phyloP scores from a whole-genome alignment of 176 grass and related monocot genomes.

The Oryza coarctata region DNA sequence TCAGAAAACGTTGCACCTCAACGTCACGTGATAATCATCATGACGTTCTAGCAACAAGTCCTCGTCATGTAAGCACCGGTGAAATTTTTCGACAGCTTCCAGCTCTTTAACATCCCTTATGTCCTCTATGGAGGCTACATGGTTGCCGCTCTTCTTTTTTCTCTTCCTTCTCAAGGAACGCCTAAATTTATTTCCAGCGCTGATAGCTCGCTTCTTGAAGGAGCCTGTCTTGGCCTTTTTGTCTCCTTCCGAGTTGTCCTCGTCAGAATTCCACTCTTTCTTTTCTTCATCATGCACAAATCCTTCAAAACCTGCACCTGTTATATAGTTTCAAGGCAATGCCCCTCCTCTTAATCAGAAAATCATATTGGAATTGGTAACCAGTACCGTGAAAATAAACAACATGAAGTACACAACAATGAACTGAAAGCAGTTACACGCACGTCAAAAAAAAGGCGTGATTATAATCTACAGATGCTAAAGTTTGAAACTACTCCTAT shows the following conservation, averaged over 20 bases:
- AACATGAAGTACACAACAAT: neutral
- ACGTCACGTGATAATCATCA: conserved; percentile 79
- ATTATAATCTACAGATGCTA: neutral
- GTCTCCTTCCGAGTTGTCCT: conserved; percentile 71
- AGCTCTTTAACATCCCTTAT: conserved; percentile 66
- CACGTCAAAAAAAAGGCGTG: neutral
- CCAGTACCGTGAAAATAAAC: neutral
- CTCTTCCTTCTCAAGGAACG: conserved; percentile 68
- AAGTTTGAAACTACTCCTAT: too few species aligned
- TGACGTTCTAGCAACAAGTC: conserved; percentile 66
- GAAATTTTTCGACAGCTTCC: conserved; percentile 69
- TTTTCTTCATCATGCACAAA: conserved; percentile 39
- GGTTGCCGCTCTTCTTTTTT: conserved; percentile 47
- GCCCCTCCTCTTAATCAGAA: neutral
- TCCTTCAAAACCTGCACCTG: conserved; percentile 47
- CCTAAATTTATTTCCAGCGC: conserved; percentile 71
- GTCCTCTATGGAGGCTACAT: conserved; percentile 62
- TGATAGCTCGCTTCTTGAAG: conserved; percentile 80
- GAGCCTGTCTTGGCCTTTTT: conserved; percentile 57
- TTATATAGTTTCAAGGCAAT: conserved; percentile 18
- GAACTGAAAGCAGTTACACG: neutral
- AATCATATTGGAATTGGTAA: neutral
- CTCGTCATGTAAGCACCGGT: conserved; percentile 48
- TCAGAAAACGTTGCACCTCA: conserved; percentile 54
- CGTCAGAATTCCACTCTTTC: conserved; percentile 63